A percentile compares a stretch with the other conserved stretches of the same genome.
These are phyloP conservation scores for Lactifluus subvellereus DNA, from an alignment of 768 basidiomycete genomes.

Conservation along the genomic window DNA sequence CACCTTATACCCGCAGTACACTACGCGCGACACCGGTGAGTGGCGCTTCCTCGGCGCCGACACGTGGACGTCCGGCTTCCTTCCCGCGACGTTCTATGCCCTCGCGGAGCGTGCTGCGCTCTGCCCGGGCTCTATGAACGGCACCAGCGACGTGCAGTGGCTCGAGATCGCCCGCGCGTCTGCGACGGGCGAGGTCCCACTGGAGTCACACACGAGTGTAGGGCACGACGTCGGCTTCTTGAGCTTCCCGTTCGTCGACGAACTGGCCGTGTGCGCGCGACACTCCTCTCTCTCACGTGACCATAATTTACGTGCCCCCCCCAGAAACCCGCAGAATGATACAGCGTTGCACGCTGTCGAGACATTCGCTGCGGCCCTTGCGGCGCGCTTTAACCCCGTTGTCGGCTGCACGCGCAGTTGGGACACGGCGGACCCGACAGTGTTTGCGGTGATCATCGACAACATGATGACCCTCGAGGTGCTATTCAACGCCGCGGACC, in stretches of 20 bases:
- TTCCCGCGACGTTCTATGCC: slow-evolving; percentile 55
- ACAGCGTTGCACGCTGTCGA: slow-evolving; percentile 53
- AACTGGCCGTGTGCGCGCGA: slow-evolving; percentile 48
- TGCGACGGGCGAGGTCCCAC: slow-evolving; percentile 46
- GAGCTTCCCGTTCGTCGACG: slow-evolving; percentile 62
- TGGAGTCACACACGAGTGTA: slow-evolving; percentile 42
- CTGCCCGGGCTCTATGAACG: slow-evolving; percentile 37
- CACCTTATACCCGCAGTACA: slow-evolving; percentile 55
- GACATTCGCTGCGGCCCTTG: slow-evolving; percentile 51
- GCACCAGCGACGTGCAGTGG: slow-evolving; percentile 49
- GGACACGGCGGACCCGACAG: slow-evolving; percentile 52
- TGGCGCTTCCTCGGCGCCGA: slow-evolving; percentile 53
- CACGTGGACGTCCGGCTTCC: slow-evolving; percentile 66
- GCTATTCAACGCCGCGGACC: slow-evolving; percentile 29
- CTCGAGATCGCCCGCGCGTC: slow-evolving; percentile 46
- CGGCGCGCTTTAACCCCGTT: slow-evolving; percentile 48
- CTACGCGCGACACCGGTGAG: slow-evolving; percentile 40
- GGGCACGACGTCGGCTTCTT: slow-evolving; percentile 71
- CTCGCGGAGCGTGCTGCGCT: slow-evolving; percentile 47
- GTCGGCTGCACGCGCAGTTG: slow-evolving; percentile 71
- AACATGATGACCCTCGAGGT: slow-evolving; percentile 76
- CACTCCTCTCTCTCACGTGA: not conserved
- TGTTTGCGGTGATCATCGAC: slow-evolving; percentile 69
- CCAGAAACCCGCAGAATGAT: slow-evolving; percentile 52
- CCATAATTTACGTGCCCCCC: not conserved